phyloP scores from a whole-genome alignment of 1,284 basidiomycete species.

The Vanrija humicola region DNA sequence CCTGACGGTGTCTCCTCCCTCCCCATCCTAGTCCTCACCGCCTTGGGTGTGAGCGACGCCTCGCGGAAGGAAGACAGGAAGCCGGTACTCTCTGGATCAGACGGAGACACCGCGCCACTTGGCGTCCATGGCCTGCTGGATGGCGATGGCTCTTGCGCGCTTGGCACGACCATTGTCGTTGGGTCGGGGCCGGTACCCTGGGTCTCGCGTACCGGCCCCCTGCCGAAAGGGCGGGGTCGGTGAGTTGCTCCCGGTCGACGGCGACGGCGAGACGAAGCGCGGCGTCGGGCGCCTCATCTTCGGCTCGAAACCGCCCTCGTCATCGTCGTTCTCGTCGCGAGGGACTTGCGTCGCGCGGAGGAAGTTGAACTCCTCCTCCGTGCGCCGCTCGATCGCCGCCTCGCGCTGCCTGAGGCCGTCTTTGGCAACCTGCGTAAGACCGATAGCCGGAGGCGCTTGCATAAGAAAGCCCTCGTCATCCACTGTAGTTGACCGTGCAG shows the following conservation, averaged over 20 bases:
- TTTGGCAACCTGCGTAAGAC: conserved; percentile 9
- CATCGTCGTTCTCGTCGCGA: conserved; percentile 1
- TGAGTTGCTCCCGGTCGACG: too few species aligned
- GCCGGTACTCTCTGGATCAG: not conserved
- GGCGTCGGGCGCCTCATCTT: too few species aligned
- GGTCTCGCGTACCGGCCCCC: conserved; percentile 36
- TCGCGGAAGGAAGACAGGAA: too few species aligned
- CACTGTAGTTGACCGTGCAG: not conserved
- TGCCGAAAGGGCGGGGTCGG: conserved; percentile 29
- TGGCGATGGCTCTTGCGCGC: not conserved
- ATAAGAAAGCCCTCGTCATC: conserved; percentile 2
- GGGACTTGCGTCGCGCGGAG: not conserved
- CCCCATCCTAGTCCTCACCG: too few species aligned
- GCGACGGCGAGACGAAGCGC: too few species aligned
- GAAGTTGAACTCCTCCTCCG: too few species aligned
- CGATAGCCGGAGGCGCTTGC: conserved; percentile 14
- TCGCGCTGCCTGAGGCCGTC: conserved; percentile 5
- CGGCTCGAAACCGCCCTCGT: not conserved
- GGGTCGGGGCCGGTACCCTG: conserved; percentile 29
- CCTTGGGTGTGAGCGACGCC: too few species aligned
- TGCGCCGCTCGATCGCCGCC: conserved; percentile 1
- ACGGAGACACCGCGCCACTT: not conserved
- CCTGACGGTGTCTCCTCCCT: too few species aligned
- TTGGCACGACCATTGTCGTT: not conserved
- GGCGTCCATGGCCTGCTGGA: not conserved